Conservation (phyloP, 345 rosid genomes). For the Theobroma cacao region DNA sequence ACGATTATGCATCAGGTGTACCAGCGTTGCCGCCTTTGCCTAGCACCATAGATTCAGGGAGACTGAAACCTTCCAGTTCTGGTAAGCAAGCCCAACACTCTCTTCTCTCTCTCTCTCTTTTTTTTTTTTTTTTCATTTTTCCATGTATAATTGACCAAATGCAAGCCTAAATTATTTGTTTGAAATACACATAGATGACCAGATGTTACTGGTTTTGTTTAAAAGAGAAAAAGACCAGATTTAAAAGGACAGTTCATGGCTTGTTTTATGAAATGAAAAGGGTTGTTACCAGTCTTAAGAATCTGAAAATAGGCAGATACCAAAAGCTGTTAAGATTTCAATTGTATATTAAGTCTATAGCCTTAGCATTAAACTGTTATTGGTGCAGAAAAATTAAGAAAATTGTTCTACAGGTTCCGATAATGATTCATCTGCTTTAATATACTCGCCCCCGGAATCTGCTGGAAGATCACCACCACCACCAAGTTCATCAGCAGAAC, state of each 20-base stretch:
- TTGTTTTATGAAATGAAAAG: background rate
- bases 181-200: background rate
- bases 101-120: background rate
- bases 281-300: background rate
- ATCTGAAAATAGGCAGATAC: background rate
- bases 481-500: background rate
- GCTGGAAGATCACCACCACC: constrained; percentile 20
- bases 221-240: background rate
- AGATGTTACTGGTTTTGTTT: background rate
- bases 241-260: background rate
- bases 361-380: background rate
- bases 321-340: background rate
- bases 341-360: background rate
- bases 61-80: constrained; percentile 29
- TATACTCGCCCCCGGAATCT: constrained; percentile 19
- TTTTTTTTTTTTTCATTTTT: background rate
- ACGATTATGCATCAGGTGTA: constrained; percentile 26
- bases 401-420: constrained; percentile 28
- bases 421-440: constrained; percentile 16
- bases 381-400: background rate
- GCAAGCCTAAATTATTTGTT: background rate
- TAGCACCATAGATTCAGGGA: constrained; percentile 25
- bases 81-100: constrained; percentile 19
- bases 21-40: constrained; percentile 48
- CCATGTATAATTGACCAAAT: background rate